Evolutionary conservation across 176 grass and related monocot genomes (phyloP).

Genomic region (Paspalum vaginatum): DNA sequence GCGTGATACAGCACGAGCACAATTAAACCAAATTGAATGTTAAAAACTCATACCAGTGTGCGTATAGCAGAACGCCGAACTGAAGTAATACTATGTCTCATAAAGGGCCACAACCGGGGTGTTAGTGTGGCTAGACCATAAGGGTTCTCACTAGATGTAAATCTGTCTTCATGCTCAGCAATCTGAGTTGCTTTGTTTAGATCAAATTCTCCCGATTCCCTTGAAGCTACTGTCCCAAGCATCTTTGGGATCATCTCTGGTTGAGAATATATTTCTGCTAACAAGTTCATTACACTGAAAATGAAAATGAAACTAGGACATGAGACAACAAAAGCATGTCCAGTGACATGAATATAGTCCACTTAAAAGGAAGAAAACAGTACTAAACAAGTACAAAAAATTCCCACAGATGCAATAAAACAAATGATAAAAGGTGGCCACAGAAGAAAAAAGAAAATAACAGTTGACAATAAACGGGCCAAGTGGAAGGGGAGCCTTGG

Average conservation of each 20-base stretch:
- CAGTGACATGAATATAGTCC: conserved; percentile 17
- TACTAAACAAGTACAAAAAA: neutral
- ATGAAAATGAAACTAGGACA: conserved; percentile 33
- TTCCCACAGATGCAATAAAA: neutral
- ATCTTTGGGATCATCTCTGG: conserved; percentile 96
- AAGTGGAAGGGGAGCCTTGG: no score
- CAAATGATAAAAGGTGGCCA: neutral
- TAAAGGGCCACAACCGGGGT: conserved; percentile 92
- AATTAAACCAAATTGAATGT: conserved; percentile 14
- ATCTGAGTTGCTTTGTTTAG: conserved; percentile 61
- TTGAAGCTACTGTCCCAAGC: conserved; percentile 62
- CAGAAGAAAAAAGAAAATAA: conserved; percentile 35
- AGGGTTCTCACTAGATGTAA: conserved; percentile 65
- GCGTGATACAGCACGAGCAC: conserved; percentile 1
- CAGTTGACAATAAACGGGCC: neutral
- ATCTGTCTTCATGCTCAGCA: conserved; percentile 56
- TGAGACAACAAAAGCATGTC: conserved; percentile 27
- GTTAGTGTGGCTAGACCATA: conserved; percentile 83
- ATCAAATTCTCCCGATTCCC: conserved; percentile 65
- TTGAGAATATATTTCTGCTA: conserved; percentile 99
- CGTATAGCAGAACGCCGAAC: conserved; percentile 87
- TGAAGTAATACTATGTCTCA: conserved; percentile 97
- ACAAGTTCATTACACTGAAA: conserved; percentile 99
- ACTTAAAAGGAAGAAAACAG: conserved; percentile 9
- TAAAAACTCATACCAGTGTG: conserved; percentile 72